Evolutionary conservation across 805 yeast genomes (phyloP), one percentile per base, ranked within the genome.

Genomic region (Blastobotrys attinorum): DNA sequence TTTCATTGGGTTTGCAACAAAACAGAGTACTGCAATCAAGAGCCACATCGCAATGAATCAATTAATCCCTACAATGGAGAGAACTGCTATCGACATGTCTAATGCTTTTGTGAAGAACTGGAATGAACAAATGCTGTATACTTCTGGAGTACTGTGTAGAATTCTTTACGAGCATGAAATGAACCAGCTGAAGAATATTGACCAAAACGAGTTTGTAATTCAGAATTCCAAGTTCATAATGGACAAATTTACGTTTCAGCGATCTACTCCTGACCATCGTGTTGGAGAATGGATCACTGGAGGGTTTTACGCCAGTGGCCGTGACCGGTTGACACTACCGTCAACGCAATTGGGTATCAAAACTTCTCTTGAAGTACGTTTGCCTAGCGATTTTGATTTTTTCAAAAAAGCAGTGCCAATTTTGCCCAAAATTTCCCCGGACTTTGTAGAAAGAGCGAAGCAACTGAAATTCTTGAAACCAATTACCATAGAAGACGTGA

Each of bases 51-150:
- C 67, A 1, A 40, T 65, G 37, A 65, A 61, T 37, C 67, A 63
- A 47, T 49, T 65, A 3, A 62, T 66, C n/a, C 71, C 71, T 2
- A 66, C 71, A 2, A 64, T 66, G 69, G 71, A 66, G 43, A 57
- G 71, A 4, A 65, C 70, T 0, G 68, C 67, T 1, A 58, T 65
- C 1, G 71, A 66, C 47, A 63, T 66, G 60, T 63, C 70, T 3
- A 65, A 66, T 41, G 53, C 59, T 5, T 58, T 55, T 42, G 70
- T 66, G 18, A 63, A 61, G 42, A 67, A 62, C 41, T 66, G 71
- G 71, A 66, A 66, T 47, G 46, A 54, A 23, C 59, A 64, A 40
- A 54, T 66, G 61, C 57, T 66, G 20, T 61, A 56, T 37, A 57
- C 62, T 59, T 63, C 65, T 3, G 71, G 71, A 2, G 48, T 63